A percentile compares a stretch with the other conserved stretches of the same genome.
Evolutionary conservation across 768 basidiomycete species (phyloP).

Genomic region (Hygrophorus pudorinus): DNA sequence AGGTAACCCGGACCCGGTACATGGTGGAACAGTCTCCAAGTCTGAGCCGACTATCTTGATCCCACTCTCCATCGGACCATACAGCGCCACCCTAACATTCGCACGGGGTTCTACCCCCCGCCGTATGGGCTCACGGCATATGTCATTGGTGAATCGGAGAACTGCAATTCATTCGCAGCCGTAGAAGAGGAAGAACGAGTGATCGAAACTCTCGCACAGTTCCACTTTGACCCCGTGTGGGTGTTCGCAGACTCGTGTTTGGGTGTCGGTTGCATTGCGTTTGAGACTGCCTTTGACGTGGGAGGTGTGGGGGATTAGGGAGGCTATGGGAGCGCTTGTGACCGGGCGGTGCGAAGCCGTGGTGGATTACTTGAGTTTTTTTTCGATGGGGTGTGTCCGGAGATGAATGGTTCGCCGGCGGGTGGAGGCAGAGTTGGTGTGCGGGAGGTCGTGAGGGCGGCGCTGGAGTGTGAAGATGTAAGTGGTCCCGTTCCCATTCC

Average conservation of each 20-base stretch:
- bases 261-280: conserved; percentile 52
- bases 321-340: conserved; percentile 19
- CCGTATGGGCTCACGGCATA: conserved; percentile 56
- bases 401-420: conserved; percentile 21
- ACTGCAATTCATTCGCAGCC: conserved; percentile 33
- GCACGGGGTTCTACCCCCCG: conserved; percentile 65
- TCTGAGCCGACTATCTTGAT: conserved; percentile 28
- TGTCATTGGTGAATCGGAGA: conserved; percentile 18
- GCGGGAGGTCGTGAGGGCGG: conserved; percentile 33
- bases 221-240: conserved; percentile 53
- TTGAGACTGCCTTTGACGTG: conserved; percentile 65
- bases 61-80: conserved; percentile 66
- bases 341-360: conserved; percentile 38
- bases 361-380: conserved; percentile 69
- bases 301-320: conserved; percentile 57
- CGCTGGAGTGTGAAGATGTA: conserved; percentile 17
- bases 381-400: conserved; percentile 39
- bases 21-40: conserved; percentile 12
- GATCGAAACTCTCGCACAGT: conserved; percentile 42
- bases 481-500: conserved; percentile 22
- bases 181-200: conserved; percentile 25
- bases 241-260: conserved; percentile 48
- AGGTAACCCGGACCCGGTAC: conserved; percentile 29
- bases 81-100: conserved; percentile 53
- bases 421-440: conserved; percentile 20